Base-by-base conservation (phyloP, 148 eudicot genomes). In the Euryodendron excelsum region DNA sequence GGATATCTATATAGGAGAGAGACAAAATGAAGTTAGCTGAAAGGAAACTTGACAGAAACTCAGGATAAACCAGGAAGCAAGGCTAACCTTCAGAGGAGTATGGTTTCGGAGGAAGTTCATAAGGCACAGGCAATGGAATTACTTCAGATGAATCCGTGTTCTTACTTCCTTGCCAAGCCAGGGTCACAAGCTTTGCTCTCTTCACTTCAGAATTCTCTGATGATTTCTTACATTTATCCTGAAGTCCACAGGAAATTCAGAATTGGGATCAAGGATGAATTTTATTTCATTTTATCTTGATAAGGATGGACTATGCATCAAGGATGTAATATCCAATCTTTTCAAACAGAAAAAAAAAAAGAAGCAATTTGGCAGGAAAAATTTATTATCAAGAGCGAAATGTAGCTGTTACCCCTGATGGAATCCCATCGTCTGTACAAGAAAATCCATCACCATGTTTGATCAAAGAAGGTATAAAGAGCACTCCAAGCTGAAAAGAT, bases 31-130 rank as follows among this genome's bases (percentile, higher is more conserved):
- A 14, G 20, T 75, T n/a, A 71, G 2, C 62, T 14, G 23, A 30
- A 75, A 23, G 55, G 8, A n/a, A 82, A 67, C 48, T 53, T 6
- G 17, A 64, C 13, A 15, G 63, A 48, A 52, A 31, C 0, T 14
- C 30, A 31, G 30, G 33, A 59, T n/a, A 28, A 45, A 81, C 55
- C 14, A 56, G 64, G 39, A 52, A 11, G 25, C 30, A 69, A 55
- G 28, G 23, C 50, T 66, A 52, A 95, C 98, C 98, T 88, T 87
- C 89, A 3, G 93, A 55, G 44, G 97, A 85, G 82, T 93, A 96
- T 48, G 86, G 85, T 68, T 66, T 87, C 66, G 98, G 98, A 86
- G 98, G 99, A 78, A 96, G 94, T 77, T 91, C 94, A 59, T 93
- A 96, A 12, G 99, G 98, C 60, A 96, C 85, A 53, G 98, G 99